These are phyloP conservation scores for Taphrina betulina DNA, from an alignment of 1,139 yeast genomes.

Conservation along the genomic window DNA sequence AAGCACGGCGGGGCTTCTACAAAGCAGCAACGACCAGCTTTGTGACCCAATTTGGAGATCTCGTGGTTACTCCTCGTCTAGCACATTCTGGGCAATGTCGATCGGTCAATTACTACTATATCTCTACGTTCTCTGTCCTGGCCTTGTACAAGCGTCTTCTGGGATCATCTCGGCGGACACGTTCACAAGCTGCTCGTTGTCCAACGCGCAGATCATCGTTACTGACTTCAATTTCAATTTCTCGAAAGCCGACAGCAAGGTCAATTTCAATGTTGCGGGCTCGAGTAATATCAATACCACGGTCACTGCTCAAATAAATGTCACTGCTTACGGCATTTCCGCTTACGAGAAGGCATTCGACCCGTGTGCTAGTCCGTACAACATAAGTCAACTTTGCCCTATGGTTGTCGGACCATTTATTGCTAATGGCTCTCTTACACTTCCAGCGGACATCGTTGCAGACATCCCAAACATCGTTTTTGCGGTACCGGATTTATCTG, in stretches of 20 bases:
- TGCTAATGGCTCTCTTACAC: constrained; percentile 41
- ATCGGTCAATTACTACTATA: no score
- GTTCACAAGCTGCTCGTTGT: constrained; percentile 4
- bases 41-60: no score
- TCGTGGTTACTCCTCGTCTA: no score
- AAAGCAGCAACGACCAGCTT: no score
- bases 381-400: constrained; percentile 42
- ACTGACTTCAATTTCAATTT: constrained; percentile 33
- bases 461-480: constrained; percentile 42
- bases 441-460: constrained; percentile 41
- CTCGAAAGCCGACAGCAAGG: constrained; percentile 30
- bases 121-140: no score
- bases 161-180: constrained; percentile 2
- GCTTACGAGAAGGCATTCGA: constrained; percentile 41
- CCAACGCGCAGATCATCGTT: constrained; percentile 30
- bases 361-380: constrained; percentile 40
- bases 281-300: constrained; percentile 31
- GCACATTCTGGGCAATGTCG: no score
- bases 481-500: constrained; percentile 44
- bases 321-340: constrained; percentile 42
- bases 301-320: constrained; percentile 35
- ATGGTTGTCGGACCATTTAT: constrained; percentile 40
- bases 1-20: no score
- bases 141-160: neutral
- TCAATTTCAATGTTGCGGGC: constrained; percentile 36